These are phyloP conservation scores for Vachellia collinsii DNA, from an alignment of 306 rosid genomes.

Conservation along the genomic window DNA sequence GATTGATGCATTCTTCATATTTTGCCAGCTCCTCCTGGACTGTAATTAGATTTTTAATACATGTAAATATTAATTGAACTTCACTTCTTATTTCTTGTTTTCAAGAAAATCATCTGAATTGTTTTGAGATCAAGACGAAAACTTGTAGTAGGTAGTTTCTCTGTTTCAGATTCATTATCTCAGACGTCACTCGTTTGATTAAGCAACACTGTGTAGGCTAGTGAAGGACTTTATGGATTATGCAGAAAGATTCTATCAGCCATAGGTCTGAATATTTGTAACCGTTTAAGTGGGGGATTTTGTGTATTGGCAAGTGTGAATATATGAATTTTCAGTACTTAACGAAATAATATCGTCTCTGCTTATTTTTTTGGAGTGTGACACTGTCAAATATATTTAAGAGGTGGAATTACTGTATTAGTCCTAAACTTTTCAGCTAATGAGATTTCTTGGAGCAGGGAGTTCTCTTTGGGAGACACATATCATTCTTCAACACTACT, in stretches of 20 bases:
- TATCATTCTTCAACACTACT: constrained; percentile 77
- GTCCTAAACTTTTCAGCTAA: constrained; percentile 31
- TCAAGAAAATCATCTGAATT: neutral
- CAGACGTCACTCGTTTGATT: constrained; percentile 6
- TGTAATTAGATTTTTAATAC: neutral
- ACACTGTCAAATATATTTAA: constrained; percentile 1
- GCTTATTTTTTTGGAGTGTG: neutral
- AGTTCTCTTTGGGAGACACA: constrained; percentile 98
- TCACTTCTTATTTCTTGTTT: neutral
- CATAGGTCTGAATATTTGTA: constrained; percentile 15
- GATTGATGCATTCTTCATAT: constrained; percentile 18
- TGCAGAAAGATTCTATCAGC: constrained; percentile 8
- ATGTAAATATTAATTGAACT: neutral
- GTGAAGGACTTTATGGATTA: constrained; percentile 8
- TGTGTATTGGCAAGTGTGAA: neutral
- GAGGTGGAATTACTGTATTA: constrained; percentile 18
- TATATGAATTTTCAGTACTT: neutral
- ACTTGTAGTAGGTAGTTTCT: neutral
- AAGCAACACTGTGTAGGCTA: constrained; percentile 3
- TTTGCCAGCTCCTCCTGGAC: neutral
- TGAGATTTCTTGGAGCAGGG: constrained; percentile 57
- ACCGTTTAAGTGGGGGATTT: neutral
- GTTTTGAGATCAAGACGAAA: neutral
- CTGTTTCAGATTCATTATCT: constrained; percentile 5
- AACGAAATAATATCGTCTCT: neutral